Evolutionary conservation across 2,329 filamentous ascomycete genomes (phyloP).

Genomic region (Blastomyces silverae): DNA sequence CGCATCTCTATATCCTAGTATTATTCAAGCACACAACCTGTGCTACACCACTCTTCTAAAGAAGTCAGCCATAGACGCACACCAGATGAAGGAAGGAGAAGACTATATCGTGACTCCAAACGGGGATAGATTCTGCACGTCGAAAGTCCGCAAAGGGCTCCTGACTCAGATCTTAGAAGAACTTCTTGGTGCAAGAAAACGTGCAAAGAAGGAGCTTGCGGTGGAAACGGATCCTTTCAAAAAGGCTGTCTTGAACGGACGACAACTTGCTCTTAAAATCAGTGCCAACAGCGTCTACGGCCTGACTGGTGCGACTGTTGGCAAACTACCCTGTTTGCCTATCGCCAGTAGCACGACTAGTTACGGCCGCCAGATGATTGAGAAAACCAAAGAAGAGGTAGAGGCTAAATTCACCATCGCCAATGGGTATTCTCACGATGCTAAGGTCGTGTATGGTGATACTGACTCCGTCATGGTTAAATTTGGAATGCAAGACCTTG

Average conservation of each 20-base stretch:
- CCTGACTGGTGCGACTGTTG: conserved; percentile 89
- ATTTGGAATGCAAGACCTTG: conserved; percentile 81
- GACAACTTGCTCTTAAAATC: conserved; percentile 90
- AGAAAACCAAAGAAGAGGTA: conserved; percentile 94
- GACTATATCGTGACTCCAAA: conserved; percentile 97
- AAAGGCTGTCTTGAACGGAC: conserved; percentile 94
- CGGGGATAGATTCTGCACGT: conserved; percentile 84
- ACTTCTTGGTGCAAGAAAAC: conserved; percentile 81
- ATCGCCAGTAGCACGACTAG: conserved; percentile 96
- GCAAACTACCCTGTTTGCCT: conserved; percentile 87
- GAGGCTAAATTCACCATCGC: conserved; percentile 82
- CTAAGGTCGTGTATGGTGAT: conserved; percentile 96
- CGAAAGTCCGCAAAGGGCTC: conserved; percentile 82
- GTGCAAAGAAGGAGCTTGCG: conserved; percentile 83
- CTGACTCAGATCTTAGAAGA: conserved; percentile 95
- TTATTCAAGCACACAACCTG: conserved; percentile 97
- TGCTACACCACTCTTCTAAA: conserved; percentile 93
- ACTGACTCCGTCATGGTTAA: conserved; percentile 99
- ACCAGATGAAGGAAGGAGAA: conserved; percentile 73
- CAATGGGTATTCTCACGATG: conserved; percentile 91
- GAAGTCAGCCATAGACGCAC: conserved; percentile 66
- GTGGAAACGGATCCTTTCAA: conserved; percentile 92
- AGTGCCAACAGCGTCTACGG: conserved; percentile 98
- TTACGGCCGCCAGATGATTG: conserved; percentile 98
- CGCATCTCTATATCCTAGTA: conserved; percentile 94